Conservation (phyloP, 805 yeast genomes). For the Candida rishiriensis region DNA sequence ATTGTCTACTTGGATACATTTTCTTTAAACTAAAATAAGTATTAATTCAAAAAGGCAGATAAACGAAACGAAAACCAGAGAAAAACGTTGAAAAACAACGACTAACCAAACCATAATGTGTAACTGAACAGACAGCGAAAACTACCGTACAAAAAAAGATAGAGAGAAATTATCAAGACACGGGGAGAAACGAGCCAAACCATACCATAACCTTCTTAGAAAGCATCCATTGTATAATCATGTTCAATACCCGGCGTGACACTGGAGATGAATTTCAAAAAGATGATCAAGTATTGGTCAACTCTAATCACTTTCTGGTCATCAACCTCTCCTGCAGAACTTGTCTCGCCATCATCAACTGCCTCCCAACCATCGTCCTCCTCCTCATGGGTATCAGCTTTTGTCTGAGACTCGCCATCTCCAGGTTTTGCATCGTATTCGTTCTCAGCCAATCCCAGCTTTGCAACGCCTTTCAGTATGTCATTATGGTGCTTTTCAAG, state of each 20-base stretch:
- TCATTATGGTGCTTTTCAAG: conserved; percentile 26
- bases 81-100: too few relatives aligned
- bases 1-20: too few relatives aligned
- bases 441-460: conserved; percentile 41
- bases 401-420: too few relatives aligned
- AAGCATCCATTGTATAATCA: conserved; percentile 97
- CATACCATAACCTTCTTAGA: conserved; percentile 29
- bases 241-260: conserved; percentile 97
- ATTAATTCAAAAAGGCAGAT: too few relatives aligned
- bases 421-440: conserved; percentile 7
- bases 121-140: background rate
- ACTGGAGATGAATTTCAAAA: conserved; percentile 90
- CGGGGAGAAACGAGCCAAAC: background rate
- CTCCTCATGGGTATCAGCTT: conserved; percentile 31
- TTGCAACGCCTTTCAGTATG: conserved; percentile 39
- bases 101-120: too few relatives aligned
- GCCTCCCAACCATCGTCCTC: conserved; percentile 51
- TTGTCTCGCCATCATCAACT: conserved; percentile 29
- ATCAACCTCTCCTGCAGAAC: conserved; percentile 10
- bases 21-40: too few relatives aligned
- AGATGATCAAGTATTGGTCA: conserved; percentile 86
- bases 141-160: background rate
- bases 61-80: too few relatives aligned
- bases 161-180: background rate
- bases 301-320: conserved; percentile 55